Conservation (phyloP, 805 yeast species). For the Candida coquimbonensis region DNA sequence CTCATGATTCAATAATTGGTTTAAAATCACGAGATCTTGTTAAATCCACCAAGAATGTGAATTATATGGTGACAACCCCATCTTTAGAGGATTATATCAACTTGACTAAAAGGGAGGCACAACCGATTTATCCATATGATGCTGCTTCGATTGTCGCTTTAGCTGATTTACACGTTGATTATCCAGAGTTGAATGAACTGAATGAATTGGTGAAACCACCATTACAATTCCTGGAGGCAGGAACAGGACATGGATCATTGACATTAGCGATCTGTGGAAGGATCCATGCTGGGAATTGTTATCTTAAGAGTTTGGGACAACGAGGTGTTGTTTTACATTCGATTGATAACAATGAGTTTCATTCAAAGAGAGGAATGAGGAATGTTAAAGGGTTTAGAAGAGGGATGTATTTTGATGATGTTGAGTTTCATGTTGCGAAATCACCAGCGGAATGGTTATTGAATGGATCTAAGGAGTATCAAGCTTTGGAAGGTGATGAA, state of each 20-base stretch:
- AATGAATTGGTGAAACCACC: constrained; percentile 20
- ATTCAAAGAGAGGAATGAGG: constrained; percentile 34
- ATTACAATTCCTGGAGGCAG: constrained; percentile 41
- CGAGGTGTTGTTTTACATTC: constrained; percentile 42
- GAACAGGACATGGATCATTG: constrained; percentile 50
- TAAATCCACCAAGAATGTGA: constrained; percentile 22
- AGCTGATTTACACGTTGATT: constrained; percentile 40
- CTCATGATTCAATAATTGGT: constrained; percentile 35
- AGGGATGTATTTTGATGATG: constrained; percentile 39
- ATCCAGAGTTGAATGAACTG: constrained; percentile 23
- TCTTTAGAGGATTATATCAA: constrained; percentile 42
- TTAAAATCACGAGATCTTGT: constrained; percentile 28
- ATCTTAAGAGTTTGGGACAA: constrained; percentile 19
- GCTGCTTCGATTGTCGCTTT: constrained; percentile 40
- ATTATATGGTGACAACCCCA: constrained; percentile 31
- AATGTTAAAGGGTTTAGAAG: constrained; percentile 33
- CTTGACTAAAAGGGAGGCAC: constrained; percentile 36
- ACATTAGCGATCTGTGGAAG: constrained; percentile 35
- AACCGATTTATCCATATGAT: constrained; percentile 45
- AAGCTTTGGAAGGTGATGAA: constrained; percentile 11
- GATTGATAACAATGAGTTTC: constrained; percentile 33
- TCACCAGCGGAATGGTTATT: constrained; percentile 37
- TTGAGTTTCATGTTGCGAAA: constrained; percentile 35
- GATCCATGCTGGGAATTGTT: constrained; percentile 39
- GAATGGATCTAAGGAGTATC: constrained; percentile 22